phyloP scores from a whole-genome alignment of 2,329 filamentous ascomycete genomes.

The Corniculantispora saksenae region DNA sequence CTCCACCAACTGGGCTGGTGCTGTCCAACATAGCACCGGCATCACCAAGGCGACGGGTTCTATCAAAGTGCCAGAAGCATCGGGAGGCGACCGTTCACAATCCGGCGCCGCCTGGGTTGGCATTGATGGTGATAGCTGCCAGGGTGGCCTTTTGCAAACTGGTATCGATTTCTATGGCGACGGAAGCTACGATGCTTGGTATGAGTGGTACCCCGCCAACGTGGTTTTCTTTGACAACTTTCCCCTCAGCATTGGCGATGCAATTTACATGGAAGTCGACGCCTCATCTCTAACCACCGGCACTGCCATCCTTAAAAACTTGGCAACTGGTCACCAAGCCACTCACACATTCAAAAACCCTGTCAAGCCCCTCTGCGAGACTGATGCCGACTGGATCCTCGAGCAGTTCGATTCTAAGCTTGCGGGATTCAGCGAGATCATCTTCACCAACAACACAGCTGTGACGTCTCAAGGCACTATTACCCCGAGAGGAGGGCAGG shows the following conservation, averaged over 20 bases:
- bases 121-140: constrained; percentile 42
- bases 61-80: neutral
- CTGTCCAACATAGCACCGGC: constrained; percentile 5
- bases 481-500: neutral
- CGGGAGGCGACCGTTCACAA: neutral
- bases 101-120: constrained; percentile 41
- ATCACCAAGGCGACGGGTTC: neutral
- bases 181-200: constrained; percentile 39
- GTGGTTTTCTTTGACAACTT: constrained; percentile 36
- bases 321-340: constrained; percentile 49
- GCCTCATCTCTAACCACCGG: constrained; percentile 24
- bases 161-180: constrained; percentile 41
- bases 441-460: constrained; percentile 14
- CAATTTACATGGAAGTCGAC: constrained; percentile 26
- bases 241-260: constrained; percentile 24
- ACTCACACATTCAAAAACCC: constrained; percentile 46
- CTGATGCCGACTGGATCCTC: constrained; percentile 63
- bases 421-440: constrained; percentile 13
- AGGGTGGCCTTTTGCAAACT: constrained; percentile 38
- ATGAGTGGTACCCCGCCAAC: constrained; percentile 43
- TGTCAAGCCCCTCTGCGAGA: constrained; percentile 43
- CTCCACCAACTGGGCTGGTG: constrained; percentile 1
- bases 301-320: constrained; percentile 39
- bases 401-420: constrained; percentile 33
- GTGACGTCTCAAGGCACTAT: constrained; percentile 31